These are phyloP conservation scores for Elsinoe fawcettii DNA, from an alignment of 2,329 filamentous ascomycete species.

Conservation along the genomic window DNA sequence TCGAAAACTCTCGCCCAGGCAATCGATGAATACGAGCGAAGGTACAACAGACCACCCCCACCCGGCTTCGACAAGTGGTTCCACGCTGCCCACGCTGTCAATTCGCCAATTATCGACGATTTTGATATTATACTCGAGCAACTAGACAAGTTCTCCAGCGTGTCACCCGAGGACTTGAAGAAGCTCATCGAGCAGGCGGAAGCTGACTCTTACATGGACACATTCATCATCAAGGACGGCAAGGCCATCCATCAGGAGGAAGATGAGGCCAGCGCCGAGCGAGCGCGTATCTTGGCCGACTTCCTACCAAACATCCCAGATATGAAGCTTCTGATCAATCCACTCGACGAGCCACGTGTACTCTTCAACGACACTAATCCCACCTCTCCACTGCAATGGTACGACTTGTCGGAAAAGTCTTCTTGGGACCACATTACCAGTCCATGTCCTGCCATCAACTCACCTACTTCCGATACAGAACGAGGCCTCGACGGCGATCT, in stretches of 20 bases:
- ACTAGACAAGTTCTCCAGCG: slow-evolving; percentile 47
- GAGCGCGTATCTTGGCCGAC: not conserved
- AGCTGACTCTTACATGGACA: too few relatives aligned
- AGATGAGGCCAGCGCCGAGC: too few relatives aligned
- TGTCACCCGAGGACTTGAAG: slow-evolving; percentile 45
- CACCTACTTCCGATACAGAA: not conserved
- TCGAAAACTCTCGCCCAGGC: slow-evolving; percentile 44
- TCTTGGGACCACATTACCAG: not conserved
- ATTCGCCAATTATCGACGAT: slow-evolving; percentile 50
- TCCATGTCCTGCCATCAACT: not conserved
- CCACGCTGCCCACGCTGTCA: slow-evolving; percentile 45
- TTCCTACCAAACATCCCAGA: slow-evolving; percentile 28
- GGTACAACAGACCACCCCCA: slow-evolving; percentile 49
- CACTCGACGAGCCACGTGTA: slow-evolving; percentile 43
- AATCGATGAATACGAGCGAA: slow-evolving; percentile 43
- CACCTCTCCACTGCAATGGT: too few relatives aligned
- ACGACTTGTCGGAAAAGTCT: not conserved
- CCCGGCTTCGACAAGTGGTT: slow-evolving; percentile 56
- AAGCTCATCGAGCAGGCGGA: slow-evolving; percentile 18
- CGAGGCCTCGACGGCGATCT: too few relatives aligned
- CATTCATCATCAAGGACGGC: too few relatives aligned
- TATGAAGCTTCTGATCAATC: slow-evolving; percentile 40
- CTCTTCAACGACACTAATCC: slow-evolving; percentile 23
- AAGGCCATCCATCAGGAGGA: too few relatives aligned
- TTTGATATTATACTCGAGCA: slow-evolving; percentile 53